Evolutionary conservation across 2,329 filamentous ascomycete genomes (phyloP), one percentile per base, ranked within the genome.

Genomic region (Aspergillus proliferans): DNA sequence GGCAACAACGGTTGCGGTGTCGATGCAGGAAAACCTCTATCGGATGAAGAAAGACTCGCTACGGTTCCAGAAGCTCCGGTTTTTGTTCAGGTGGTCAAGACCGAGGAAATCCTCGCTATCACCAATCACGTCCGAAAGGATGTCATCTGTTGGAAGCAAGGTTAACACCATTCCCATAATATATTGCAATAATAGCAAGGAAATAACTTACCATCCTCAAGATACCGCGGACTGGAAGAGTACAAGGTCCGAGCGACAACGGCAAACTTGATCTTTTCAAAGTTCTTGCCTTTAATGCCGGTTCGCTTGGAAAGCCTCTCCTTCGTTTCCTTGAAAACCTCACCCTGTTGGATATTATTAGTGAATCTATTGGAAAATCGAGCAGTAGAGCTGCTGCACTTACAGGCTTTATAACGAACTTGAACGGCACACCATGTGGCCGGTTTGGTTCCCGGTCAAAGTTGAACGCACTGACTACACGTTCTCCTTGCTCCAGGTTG

Each of bases 181-280:
- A 14, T 30, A 30, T 15, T 15, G 9, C 26, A 30, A 30, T n/a
- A 38, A n/a, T 28, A 44, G 26, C 18, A 7, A 21, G 21, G 8
- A 45, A 15, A 18, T 22, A 12, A 68, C 84, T 77, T 74, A 95
- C 92, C 90, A 72, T 97, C 93, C 58, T 86, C 83, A 43, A 98
- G 76, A 72, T 94, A 94, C 51, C 83, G 80, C 22, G 90, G 86
- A 63, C 86, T 89, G 36, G 86, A 83, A 38, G 86, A 83, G 70
- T 88, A 94, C 46, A 82, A 78, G 58, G 72, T 59, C 66, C 87
- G 78, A 67, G 84, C 77, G 46, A 96, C 80, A 28, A 95, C 71
- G 6, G 90, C 87, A 75, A 98, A 96, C 71, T 94, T 96, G 70
- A 98, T 93, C 77, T 97, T 97, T 70, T 98, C 92, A 58, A 98